A percentile compares a stretch with the other conserved stretches of the same genome.
phyloP scores from a whole-genome alignment of 768 basidiomycete genomes.

The Exidia glandulosa region DNA sequence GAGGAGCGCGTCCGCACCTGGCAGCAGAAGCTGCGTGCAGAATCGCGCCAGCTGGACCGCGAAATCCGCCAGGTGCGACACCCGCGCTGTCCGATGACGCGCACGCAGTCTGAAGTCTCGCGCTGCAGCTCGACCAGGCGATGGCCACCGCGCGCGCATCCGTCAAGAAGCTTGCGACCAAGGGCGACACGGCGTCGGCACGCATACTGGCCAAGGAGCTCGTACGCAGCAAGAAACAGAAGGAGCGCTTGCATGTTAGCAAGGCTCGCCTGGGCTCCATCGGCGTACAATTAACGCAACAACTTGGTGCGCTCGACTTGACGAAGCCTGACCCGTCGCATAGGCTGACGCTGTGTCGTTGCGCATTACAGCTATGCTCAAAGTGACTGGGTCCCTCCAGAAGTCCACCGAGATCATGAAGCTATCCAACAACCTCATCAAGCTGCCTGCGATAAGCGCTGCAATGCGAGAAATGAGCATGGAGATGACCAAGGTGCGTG shows the following conservation, averaged over 20 bases:
- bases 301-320: slow-evolving; percentile 56
- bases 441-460: slow-evolving; percentile 83
- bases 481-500: slow-evolving; percentile 94
- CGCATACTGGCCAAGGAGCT: slow-evolving; percentile 87
- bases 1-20: slow-evolving; percentile 89
- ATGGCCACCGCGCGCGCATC: slow-evolving; percentile 68
- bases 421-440: slow-evolving; percentile 84
- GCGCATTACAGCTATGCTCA: slow-evolving; percentile 64
- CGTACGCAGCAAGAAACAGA: slow-evolving; percentile 91
- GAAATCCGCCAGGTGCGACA: slow-evolving; percentile 87
- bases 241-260: slow-evolving; percentile 80
- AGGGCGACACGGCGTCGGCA: slow-evolving; percentile 88
- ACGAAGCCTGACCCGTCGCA: background rate
- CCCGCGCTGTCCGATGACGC: background rate
- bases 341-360: background rate
- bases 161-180: slow-evolving; percentile 81
- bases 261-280: slow-evolving; percentile 92
- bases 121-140: slow-evolving; percentile 61
- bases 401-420: slow-evolving; percentile 99
- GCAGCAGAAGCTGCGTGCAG: slow-evolving; percentile 77
- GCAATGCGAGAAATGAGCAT: slow-evolving; percentile 97
- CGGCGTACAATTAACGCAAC: slow-evolving; percentile 77
- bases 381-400: slow-evolving; percentile 95
- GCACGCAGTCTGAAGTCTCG: background rate
- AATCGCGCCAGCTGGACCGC: slow-evolving; percentile 75